Percentiles rank a stretch among this genome's conserved stretches.
phyloP scores from a whole-genome alignment of 805 yeast species.

The Metschnikowia arizonensis region DNA sequence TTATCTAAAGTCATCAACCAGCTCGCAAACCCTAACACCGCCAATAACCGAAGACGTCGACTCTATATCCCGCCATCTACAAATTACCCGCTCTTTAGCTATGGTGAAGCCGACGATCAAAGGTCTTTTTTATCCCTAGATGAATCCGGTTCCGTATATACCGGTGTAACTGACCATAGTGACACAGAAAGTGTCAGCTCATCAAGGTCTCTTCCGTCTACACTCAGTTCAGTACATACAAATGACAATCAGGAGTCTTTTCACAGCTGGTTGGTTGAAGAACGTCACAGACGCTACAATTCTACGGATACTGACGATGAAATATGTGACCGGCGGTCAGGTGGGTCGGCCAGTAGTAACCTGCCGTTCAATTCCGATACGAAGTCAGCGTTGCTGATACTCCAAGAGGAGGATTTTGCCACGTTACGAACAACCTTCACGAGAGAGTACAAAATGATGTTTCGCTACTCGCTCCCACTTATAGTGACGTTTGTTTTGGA shows the following conservation, averaged over 20 bases:
- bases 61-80: slow-evolving; percentile 44
- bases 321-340: slow-evolving; percentile 3
- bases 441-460: slow-evolving; percentile 27
- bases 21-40: slow-evolving; percentile 37
- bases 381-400: slow-evolving; percentile 10
- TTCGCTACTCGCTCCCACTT: slow-evolving; percentile 37
- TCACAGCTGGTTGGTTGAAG: slow-evolving; percentile 42
- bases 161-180: slow-evolving; percentile 22
- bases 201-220: slow-evolving; percentile 40
- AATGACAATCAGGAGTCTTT: slow-evolving; percentile 38
- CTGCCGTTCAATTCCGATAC: slow-evolving; percentile 5
- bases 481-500: slow-evolving; percentile 40
- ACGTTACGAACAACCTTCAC: slow-evolving; percentile 26
- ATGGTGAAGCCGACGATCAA: slow-evolving; percentile 44
- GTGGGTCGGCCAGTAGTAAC: slow-evolving; percentile 3
- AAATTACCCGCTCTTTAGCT: slow-evolving; percentile 37
- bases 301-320: slow-evolving; percentile 19
- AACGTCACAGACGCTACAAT: slow-evolving; percentile 36
- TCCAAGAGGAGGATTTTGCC: slow-evolving; percentile 30
- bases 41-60: slow-evolving; percentile 34
- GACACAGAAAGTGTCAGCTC: slow-evolving; percentile 41
- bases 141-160: slow-evolving; percentile 31
- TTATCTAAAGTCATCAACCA: slow-evolving; percentile 37
- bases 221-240: slow-evolving; percentile 33
- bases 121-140: slow-evolving; percentile 40